These are phyloP conservation scores for Sapria himalayana DNA, from an alignment of 345 rosid genomes.

Conservation along the genomic window DNA sequence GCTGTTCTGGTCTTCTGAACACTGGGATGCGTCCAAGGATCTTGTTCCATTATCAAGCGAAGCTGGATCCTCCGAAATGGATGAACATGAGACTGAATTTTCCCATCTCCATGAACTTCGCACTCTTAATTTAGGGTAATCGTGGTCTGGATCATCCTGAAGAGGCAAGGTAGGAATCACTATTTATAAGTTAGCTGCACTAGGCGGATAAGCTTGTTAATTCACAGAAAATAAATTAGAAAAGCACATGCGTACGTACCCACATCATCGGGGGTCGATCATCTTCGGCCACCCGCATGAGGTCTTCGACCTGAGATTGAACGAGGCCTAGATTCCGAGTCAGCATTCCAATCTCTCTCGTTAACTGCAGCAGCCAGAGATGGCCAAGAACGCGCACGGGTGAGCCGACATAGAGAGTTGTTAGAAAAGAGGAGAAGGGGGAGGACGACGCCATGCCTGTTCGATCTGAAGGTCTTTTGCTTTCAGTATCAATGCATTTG, in stretches of 20 bases:
- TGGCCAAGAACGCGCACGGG: no score
- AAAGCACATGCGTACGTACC: conserved; percentile 7
- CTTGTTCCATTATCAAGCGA: conserved; percentile 12
- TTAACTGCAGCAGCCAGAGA: conserved; percentile 27
- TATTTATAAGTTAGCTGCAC: conserved; percentile 2
- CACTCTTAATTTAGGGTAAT: conserved; percentile 54
- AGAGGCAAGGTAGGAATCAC: conserved; percentile 8
- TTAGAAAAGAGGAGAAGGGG: no score
- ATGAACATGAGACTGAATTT: conserved; percentile 16
- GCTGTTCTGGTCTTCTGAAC: conserved; percentile 31
- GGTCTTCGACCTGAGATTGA: conserved; percentile 39
- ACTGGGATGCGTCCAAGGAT: conserved; percentile 26
- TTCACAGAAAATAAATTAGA: no score
- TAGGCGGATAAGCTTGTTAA: no score
- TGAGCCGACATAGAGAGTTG: no score
- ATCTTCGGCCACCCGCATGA: conserved; percentile 20
- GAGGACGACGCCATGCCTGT: no score
- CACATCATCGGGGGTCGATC: conserved; percentile 16
- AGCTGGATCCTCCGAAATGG: conserved; percentile 17
- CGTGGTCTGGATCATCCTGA: conserved; percentile 26
- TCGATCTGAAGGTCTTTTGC: conserved; percentile 67
- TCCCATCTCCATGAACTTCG: conserved; percentile 42
- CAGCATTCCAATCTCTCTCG: conserved; percentile 34
- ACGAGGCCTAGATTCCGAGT: conserved; percentile 31
- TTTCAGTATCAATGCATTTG: conserved; percentile 24